Evolutionary conservation across 208 protist species (phyloP).

Genomic region (Trypanosoma cruzi): DNA sequence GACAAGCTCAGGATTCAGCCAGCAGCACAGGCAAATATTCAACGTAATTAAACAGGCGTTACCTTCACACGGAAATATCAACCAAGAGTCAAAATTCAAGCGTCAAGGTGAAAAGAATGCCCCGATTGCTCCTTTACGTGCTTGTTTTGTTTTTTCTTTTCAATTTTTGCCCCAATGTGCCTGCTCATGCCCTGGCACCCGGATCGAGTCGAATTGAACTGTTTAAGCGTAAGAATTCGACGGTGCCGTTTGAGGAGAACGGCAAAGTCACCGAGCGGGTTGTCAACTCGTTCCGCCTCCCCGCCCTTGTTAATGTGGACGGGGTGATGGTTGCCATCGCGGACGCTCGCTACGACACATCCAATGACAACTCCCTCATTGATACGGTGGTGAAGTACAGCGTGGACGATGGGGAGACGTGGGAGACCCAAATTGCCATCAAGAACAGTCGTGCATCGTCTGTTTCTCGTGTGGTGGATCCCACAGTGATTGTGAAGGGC

Average conservation of each 20-base stretch:
- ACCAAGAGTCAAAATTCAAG: no score
- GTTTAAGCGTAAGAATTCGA: neutral
- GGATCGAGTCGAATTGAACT: neutral
- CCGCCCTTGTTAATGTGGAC: slow-evolving; percentile 12
- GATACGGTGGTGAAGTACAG: slow-evolving; percentile 12
- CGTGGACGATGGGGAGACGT: slow-evolving; percentile 9
- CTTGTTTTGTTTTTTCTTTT: no score
- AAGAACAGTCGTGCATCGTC: slow-evolving; percentile 8
- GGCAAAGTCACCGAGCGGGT: neutral
- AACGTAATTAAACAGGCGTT: no score
- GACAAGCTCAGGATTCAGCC: no score
- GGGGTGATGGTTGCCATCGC: slow-evolving; percentile 14
- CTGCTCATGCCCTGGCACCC: no score
- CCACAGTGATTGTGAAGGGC: slow-evolving; percentile 22
- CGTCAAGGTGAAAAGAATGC: no score
- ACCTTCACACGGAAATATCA: no score
- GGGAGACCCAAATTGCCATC: slow-evolving; percentile 21
- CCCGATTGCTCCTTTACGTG: no score
- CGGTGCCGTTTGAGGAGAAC: slow-evolving; percentile 8
- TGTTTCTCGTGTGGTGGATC: slow-evolving; percentile 15
- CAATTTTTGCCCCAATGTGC: no score
- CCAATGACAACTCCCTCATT: slow-evolving; percentile 16
- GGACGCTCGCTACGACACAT: slow-evolving; percentile 5
- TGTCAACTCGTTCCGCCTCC: slow-evolving; percentile 16
- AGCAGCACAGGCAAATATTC: no score